Percentiles rank a stretch among this genome's conserved stretches.
Conservation (phyloP, 164 flowering plant species). For the Kingdonia uniflora region DNA sequence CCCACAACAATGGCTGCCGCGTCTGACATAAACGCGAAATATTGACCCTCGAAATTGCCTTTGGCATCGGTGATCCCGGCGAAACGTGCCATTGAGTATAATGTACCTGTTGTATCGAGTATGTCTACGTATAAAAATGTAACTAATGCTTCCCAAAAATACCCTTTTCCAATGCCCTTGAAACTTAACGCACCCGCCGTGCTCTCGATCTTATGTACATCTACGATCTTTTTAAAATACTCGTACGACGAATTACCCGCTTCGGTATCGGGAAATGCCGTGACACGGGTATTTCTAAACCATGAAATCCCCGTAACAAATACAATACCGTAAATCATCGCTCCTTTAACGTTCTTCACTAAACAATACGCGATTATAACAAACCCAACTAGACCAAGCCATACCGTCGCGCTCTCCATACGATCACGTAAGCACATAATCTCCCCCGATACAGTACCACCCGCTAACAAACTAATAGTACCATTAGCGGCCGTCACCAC, state of each 20-base stretch:
- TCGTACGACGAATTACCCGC: constrained; percentile 42
- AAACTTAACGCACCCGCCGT: constrained; percentile 87
- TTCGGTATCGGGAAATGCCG: constrained; percentile 59
- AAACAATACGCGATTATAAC: constrained; percentile 66
- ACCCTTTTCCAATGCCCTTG: constrained; percentile 27
- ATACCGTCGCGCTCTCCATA: constrained; percentile 84
- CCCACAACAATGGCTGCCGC: constrained; percentile 75
- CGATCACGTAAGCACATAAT: constrained; percentile 43
- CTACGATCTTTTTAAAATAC: constrained; percentile 73
- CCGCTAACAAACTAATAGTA: constrained; percentile 42
- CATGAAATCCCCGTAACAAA: constrained; percentile 87
- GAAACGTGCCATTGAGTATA: constrained; percentile 83
- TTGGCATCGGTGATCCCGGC: constrained; percentile 50
- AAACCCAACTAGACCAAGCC: constrained; percentile 80
- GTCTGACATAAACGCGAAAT: constrained; percentile 86
- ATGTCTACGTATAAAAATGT: constrained; percentile 85
- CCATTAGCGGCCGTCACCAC: constrained; percentile 49
- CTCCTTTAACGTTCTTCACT: constrained; percentile 63
- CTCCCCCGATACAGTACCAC: constrained; percentile 57
- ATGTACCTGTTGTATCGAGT: constrained; percentile 75
- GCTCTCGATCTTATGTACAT: constrained; percentile 50
- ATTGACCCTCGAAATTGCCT: constrained; percentile 86
- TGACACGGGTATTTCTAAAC: constrained; percentile 71
- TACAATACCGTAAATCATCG: constrained; percentile 85
- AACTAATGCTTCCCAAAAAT: constrained; percentile 73